Conservation (phyloP, 805 yeast genomes). For the Yamadazyma tumulicola region DNA sequence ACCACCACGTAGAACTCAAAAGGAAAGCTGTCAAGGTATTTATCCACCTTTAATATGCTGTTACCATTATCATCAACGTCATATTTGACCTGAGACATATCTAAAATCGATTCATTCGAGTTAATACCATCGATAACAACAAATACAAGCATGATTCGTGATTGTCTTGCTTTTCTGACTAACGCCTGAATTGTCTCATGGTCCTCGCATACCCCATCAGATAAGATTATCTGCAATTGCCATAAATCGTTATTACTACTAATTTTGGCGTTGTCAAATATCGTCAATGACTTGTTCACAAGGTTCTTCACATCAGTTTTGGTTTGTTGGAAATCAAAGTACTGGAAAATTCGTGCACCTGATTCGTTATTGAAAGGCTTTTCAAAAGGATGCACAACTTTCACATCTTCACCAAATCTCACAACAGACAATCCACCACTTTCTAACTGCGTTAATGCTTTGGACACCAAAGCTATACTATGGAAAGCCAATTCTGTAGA, state of each 20-base stretch:
- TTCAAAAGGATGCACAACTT: constrained; percentile 86
- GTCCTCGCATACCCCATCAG: constrained; percentile 97
- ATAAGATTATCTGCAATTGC: constrained; percentile 88
- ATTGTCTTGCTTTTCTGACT: constrained; percentile 89
- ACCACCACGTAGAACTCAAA: constrained; percentile 96
- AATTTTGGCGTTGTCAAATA: constrained; percentile 60
- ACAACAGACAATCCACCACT: constrained; percentile 90
- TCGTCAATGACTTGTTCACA: constrained; percentile 64
- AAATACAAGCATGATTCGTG: constrained; percentile 90
- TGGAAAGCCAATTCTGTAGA: constrained; percentile 91
- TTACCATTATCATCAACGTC: constrained; percentile 65
- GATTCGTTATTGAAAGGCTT: constrained; percentile 75
- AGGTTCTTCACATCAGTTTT: constrained; percentile 79
- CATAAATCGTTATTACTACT: constrained; percentile 62
- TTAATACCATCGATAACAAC: constrained; percentile 89
- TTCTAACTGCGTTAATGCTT: constrained; percentile 90
- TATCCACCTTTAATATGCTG: constrained; percentile 70
- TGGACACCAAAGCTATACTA: constrained; percentile 88
- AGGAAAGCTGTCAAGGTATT: constrained; percentile 90
- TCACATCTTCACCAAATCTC: constrained; percentile 80
- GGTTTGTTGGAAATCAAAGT: constrained; percentile 87
- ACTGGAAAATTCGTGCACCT: constrained; percentile 79
- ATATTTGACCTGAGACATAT: constrained; percentile 90
- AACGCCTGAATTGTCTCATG: constrained; percentile 78
- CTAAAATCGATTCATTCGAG: constrained; percentile 81